phyloP scores from a whole-genome alignment of 1,284 basidiomycete species.

The Neonothopanus nambi region DNA sequence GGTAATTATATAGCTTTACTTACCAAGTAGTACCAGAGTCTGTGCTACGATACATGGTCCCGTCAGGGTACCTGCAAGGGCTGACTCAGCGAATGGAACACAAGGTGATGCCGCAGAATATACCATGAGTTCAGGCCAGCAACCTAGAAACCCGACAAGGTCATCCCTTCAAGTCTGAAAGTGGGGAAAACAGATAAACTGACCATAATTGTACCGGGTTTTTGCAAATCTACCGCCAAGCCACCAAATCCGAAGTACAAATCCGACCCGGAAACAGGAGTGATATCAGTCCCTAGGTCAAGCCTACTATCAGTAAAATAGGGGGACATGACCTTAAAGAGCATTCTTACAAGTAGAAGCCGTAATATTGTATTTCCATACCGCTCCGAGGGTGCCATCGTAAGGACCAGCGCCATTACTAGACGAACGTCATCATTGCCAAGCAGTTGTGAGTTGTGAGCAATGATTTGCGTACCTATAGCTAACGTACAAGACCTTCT shows the following conservation, averaged over 20 bases:
- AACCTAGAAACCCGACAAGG: too few relatives aligned
- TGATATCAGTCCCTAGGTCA: constrained; percentile 49
- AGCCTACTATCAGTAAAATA: neutral
- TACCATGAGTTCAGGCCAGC: constrained; percentile 56
- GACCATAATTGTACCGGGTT: constrained; percentile 66
- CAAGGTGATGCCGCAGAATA: too few relatives aligned
- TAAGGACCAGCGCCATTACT: constrained; percentile 51
- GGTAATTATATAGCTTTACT: neutral
- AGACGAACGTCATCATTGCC: too few relatives aligned
- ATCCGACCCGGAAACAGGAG: constrained; percentile 37
- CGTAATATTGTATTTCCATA: constrained; percentile 54
- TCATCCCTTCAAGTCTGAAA: too few relatives aligned
- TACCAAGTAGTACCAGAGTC: constrained; percentile 50
- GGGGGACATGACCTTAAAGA: neutral
- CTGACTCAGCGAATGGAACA: constrained; percentile 26
- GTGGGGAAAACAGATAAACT: too few relatives aligned
- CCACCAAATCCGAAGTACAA: constrained; percentile 48
- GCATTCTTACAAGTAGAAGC: constrained; percentile 43
- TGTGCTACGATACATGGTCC: constrained; percentile 64
- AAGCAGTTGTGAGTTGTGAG: neutral
- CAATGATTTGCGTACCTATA: constrained; percentile 28
- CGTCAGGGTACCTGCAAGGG: constrained; percentile 64
- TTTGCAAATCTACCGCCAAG: constrained; percentile 57
- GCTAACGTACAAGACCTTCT: constrained; percentile 58
- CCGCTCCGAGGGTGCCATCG: constrained; percentile 50